Evolutionary conservation across 2,329 filamentous ascomycete genomes (phyloP).

Genomic region (Pyricularia pennisetigena): DNA sequence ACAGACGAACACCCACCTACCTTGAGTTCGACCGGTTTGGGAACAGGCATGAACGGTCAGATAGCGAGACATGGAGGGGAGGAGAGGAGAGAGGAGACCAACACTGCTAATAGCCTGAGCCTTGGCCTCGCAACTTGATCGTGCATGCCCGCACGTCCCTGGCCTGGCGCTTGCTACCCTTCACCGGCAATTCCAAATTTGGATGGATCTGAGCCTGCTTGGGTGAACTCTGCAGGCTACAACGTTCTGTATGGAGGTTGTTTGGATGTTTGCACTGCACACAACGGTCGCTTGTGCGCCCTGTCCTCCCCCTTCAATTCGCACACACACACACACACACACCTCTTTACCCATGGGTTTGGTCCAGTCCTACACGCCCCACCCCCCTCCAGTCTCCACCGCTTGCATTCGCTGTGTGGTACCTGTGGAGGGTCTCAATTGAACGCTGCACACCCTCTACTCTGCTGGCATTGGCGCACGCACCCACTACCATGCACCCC

Average conservation of each 20-base stretch:
- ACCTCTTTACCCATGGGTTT: background rate
- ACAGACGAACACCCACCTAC: background rate
- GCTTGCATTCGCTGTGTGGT: background rate
- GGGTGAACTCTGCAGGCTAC: background rate
- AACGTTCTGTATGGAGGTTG: background rate
- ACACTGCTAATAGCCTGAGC: background rate
- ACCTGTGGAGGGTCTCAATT: background rate
- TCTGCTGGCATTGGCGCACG: background rate
- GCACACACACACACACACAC: too few species aligned
- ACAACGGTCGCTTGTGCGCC: background rate
- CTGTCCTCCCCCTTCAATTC: background rate
- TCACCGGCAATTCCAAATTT: background rate
- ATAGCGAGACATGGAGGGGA: background rate
- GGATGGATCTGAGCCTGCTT: background rate
- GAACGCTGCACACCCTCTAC: background rate
- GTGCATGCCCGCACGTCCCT: background rate
- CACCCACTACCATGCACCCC: background rate
- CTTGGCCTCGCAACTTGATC: background rate
- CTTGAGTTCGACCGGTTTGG: background rate
- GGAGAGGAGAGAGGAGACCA: background rate
- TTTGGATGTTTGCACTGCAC: background rate
- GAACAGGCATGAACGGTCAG: background rate
- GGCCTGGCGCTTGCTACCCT: background rate
- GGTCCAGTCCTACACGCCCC: background rate
- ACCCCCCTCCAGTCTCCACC: background rate